Conservation (phyloP, 2,329 filamentous ascomycete species). For the Aspergillus ochraceus region DNA sequence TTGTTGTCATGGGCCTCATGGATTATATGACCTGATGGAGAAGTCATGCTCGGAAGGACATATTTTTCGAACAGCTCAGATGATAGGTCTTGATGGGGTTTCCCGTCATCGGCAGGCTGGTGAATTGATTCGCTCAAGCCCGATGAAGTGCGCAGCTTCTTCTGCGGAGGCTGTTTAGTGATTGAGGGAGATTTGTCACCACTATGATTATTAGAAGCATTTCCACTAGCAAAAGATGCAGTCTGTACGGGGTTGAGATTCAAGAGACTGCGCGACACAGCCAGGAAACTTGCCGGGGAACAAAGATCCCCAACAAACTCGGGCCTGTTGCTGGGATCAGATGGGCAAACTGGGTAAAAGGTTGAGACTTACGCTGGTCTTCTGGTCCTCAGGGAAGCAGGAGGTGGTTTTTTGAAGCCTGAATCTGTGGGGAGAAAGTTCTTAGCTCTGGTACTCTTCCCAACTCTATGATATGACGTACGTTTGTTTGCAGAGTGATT, state of each 20-base stretch:
- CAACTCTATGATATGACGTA: neutral
- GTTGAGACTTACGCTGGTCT: slow-evolving; percentile 20
- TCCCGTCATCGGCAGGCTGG: neutral
- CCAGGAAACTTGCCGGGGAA: neutral
- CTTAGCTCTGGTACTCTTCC: neutral
- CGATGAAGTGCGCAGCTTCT: neutral
- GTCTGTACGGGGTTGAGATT: neutral
- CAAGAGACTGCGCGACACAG: neutral
- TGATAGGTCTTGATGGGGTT: neutral
- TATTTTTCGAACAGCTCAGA: neutral
- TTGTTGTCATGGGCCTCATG: too few species aligned
- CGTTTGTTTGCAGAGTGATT: neutral
- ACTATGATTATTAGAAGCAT: neutral
- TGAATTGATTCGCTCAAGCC: neutral
- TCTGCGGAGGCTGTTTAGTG: neutral
- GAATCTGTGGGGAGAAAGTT: neutral
- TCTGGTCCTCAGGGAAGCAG: slow-evolving; percentile 13
- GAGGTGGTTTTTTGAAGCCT: neutral
- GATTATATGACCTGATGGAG: too few species aligned
- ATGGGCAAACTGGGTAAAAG: neutral
- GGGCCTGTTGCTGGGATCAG: neutral
- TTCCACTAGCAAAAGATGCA: neutral
- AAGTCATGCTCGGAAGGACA: neutral
- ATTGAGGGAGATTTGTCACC: neutral
- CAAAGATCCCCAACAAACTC: neutral